Evolutionary conservation across 2,329 filamentous ascomycete species (phyloP), one percentile per base, ranked within the genome.

Genomic region (Pseudocercospora ulei): DNA sequence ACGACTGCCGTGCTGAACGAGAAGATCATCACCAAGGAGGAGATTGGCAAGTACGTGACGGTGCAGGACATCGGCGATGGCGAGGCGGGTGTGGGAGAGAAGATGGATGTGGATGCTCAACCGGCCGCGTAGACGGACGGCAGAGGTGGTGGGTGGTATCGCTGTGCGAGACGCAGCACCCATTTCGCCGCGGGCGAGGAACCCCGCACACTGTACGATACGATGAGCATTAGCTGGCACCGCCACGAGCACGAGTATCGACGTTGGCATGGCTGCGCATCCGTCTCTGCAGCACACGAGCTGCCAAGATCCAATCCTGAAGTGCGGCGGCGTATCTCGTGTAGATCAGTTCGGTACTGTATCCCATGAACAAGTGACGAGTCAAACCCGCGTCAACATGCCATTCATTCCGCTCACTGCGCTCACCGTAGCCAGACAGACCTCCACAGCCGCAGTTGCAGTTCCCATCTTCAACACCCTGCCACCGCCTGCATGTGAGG

Each of bases 1-100:
- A 96, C 90, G n/a, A 98, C 92, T 6, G 88, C 87, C 6, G 83
- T 90, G 49, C 70, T 98, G 59, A 90, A 94, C 64, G 84, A 98
- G 72, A 94, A 92, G 73, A 74, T 96, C 53, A 93, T 96, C 62
- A 86, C 75, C 57, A 90, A 84, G 70, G 82, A 88, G 63, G 85
- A 98, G 57, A 81, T 98, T 56, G 82, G 82, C 62, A 88, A 92
- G 63, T 96, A 90, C 64, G 80, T 96, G 43, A 92, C 81, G 18
- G 82, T 98, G 43, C 79, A 93, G 56, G 87, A 96, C 62, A 51
- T 57, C 56, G 73, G 79, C 39, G 73, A 77, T 39, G 76, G 80
- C 47, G 73, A 73, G 34, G 78, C 82, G 19, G 60, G 71, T 31
- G 69, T 71, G 23, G 74, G 67, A 12, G 75, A 78, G 65, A 74